phyloP scores from a whole-genome alignment of 169 alveolate species.

The Babesia bovis region DNA sequence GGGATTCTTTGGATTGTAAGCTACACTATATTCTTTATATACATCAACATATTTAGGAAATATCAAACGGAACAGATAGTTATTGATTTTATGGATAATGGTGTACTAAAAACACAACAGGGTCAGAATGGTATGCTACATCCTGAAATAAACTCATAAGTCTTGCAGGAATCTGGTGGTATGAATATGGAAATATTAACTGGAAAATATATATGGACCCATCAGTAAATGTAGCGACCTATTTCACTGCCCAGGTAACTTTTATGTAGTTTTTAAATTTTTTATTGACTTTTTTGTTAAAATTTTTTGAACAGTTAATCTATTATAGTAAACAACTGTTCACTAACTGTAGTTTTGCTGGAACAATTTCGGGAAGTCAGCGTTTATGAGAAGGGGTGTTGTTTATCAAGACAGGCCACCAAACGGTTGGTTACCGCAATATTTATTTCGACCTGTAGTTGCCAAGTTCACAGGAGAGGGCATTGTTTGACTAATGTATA shows the following conservation, averaged over 20 bases:
- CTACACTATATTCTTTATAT: no score
- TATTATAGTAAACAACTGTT: no score
- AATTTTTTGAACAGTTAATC: no score
- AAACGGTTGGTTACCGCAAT: slow-evolving; percentile 44
- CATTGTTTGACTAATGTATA: no score
- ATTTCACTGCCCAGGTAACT: slow-evolving; percentile 59
- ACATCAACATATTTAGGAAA: slow-evolving; percentile 1
- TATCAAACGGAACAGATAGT: slow-evolving; percentile 15
- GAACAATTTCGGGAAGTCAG: slow-evolving; percentile 39
- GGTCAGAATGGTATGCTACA: slow-evolving; percentile 44
- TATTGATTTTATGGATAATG: slow-evolving; percentile 55
- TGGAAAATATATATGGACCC: slow-evolving; percentile 54
- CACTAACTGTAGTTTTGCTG: slow-evolving; percentile 50
- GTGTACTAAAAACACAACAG: slow-evolving; percentile 29
- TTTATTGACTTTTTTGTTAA: no score
- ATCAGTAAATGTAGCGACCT: slow-evolving; percentile 14
- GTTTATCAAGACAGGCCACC: slow-evolving; percentile 53
- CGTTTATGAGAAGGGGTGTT: slow-evolving; percentile 63
- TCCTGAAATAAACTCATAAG: not conserved
- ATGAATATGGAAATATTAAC: slow-evolving; percentile 49
- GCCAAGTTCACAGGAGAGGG: slow-evolving; percentile 54
- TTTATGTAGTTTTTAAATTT: not conserved
- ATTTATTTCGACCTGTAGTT: slow-evolving; percentile 56
- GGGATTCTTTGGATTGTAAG: slow-evolving; percentile 37
- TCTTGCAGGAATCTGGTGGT: slow-evolving; percentile 54